Conservation (phyloP, 805 yeast species). For the Saccharomycopsis javanensis region DNA sequence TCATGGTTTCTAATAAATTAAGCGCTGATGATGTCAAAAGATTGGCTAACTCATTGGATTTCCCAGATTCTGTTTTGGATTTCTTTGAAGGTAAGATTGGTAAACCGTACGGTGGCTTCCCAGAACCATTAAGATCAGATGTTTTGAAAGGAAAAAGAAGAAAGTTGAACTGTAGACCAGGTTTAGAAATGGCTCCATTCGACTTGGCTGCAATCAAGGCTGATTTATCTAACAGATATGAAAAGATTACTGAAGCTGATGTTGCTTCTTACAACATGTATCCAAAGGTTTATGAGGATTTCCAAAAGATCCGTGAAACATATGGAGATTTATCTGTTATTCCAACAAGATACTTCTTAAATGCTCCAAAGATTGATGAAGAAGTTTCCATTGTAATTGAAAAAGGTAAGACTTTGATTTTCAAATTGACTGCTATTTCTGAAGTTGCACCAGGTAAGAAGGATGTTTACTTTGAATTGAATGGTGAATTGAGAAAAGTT, state of each 20-base stretch:
- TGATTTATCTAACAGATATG: slow-evolving; percentile 70
- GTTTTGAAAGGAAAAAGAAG: slow-evolving; percentile 86
- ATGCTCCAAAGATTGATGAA: slow-evolving; percentile 80
- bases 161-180: slow-evolving; percentile 85
- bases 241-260: slow-evolving; percentile 73
- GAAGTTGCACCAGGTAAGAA: slow-evolving; percentile 80
- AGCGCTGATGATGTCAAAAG: slow-evolving; percentile 75
- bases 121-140: slow-evolving; percentile 94
- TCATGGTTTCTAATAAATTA: slow-evolving; percentile 94
- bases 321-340: slow-evolving; percentile 90
- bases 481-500: slow-evolving; percentile 97
- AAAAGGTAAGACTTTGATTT: slow-evolving; percentile 86
- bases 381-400: slow-evolving; percentile 85
- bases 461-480: slow-evolving; percentile 95
- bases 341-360: slow-evolving; percentile 85
- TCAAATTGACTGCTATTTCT: slow-evolving; percentile 88
- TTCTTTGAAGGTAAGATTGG: slow-evolving; percentile 99
- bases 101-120: slow-evolving; percentile 99
- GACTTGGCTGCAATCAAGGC: slow-evolving; percentile 63
- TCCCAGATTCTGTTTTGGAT: slow-evolving; percentile 97
- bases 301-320: slow-evolving; percentile 58
- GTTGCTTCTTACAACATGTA: slow-evolving; percentile 96
- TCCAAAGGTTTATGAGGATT: slow-evolving; percentile 93
- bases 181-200: slow-evolving; percentile 78
- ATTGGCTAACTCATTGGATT: slow-evolving; percentile 84